Percentiles rank a stretch among this genome's conserved stretches.
phyloP scores from a whole-genome alignment of 768 basidiomycete species.

The Gloeostereum incarnatum region DNA sequence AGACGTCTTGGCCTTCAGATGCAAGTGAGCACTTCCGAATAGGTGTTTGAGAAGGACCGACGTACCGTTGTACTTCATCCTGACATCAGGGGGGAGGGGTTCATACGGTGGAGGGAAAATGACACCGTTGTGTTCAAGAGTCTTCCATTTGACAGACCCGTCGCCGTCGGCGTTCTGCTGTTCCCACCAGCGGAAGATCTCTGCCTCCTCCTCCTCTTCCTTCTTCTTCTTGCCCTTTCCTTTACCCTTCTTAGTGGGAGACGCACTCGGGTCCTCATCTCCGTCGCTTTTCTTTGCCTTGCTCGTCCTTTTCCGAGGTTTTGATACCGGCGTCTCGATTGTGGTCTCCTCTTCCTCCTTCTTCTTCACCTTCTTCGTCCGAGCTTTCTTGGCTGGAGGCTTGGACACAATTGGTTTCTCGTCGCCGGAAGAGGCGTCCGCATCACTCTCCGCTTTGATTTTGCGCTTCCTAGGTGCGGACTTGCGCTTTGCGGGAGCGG shows the following conservation, averaged over 20 bases:
- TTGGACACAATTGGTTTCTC: slow-evolving; percentile 36
- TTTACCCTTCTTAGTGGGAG: slow-evolving; percentile 28
- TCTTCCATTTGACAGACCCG: slow-evolving; percentile 83
- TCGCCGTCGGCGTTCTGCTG: slow-evolving; percentile 59
- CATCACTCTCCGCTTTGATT: slow-evolving; percentile 39
- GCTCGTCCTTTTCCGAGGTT: slow-evolving; percentile 40
- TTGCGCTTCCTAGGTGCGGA: slow-evolving; percentile 30
- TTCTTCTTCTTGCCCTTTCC: slow-evolving; percentile 38
- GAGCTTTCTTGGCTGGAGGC: slow-evolving; percentile 31
- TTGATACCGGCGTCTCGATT: slow-evolving; percentile 34
- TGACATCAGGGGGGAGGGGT: slow-evolving; percentile 69
- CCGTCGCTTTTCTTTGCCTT: slow-evolving; percentile 35
- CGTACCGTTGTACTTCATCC: slow-evolving; percentile 93
- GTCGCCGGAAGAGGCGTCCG: slow-evolving; percentile 32
- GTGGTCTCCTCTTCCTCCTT: slow-evolving; percentile 33
- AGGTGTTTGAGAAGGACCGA: slow-evolving; percentile 7
- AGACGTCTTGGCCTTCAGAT: slow-evolving; percentile 58
- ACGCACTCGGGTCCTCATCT: slow-evolving; percentile 16
- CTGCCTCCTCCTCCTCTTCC: slow-evolving; percentile 64
- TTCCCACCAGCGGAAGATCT: slow-evolving; percentile 86
- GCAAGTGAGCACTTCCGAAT: slow-evolving; percentile 6
- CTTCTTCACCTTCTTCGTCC: slow-evolving; percentile 45
- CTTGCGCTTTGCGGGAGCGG: slow-evolving; percentile 26
- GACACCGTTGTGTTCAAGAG: slow-evolving; percentile 91
- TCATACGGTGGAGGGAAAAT: slow-evolving; percentile 95